Percentiles rank a stretch among this genome's conserved stretches.
These are phyloP conservation scores for Beta corolliflora DNA, from an alignment of 179 eudicot species.

Conservation along the genomic window DNA sequence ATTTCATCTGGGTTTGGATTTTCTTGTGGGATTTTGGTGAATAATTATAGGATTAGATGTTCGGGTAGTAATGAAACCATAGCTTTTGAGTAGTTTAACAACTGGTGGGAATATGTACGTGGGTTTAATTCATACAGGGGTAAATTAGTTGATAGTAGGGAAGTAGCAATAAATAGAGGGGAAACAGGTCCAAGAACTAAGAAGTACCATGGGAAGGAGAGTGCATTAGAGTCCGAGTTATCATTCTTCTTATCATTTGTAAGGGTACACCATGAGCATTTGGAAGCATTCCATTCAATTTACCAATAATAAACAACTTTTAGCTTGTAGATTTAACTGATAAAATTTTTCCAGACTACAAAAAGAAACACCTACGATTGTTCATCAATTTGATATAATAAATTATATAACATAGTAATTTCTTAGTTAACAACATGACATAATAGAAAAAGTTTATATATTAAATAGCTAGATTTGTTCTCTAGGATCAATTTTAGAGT, in stretches of 20 bases:
- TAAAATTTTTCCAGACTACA: too few species aligned
- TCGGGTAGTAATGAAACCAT: constrained; percentile 50
- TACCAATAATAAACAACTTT: constrained; percentile 26
- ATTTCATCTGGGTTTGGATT: constrained; percentile 72
- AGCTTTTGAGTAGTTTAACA: constrained; percentile 31
- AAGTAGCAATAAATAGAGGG: constrained; percentile 91
- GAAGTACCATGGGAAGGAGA: constrained; percentile 85
- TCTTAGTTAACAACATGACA: too few species aligned
- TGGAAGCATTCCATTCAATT: background rate
- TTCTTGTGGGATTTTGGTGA: constrained; percentile 64
- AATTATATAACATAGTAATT: too few species aligned
- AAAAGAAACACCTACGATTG: too few species aligned
- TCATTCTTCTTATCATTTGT: constrained; percentile 48
- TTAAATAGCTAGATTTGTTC: too few species aligned
- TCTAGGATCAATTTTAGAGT: too few species aligned
- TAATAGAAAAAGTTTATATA: too few species aligned
- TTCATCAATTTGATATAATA: too few species aligned
- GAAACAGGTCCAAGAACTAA: constrained; percentile 53
- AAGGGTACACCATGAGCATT: constrained; percentile 74
- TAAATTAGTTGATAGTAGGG: constrained; percentile 74
- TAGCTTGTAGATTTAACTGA: too few species aligned
- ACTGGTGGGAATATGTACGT: constrained; percentile 72
- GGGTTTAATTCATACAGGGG: constrained; percentile 61
- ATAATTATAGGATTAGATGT: constrained; percentile 43
- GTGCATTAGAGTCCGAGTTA: constrained; percentile 85